Conservation (phyloP, 169 alveolate genomes). For the Toxoplasma gondii region DNA sequence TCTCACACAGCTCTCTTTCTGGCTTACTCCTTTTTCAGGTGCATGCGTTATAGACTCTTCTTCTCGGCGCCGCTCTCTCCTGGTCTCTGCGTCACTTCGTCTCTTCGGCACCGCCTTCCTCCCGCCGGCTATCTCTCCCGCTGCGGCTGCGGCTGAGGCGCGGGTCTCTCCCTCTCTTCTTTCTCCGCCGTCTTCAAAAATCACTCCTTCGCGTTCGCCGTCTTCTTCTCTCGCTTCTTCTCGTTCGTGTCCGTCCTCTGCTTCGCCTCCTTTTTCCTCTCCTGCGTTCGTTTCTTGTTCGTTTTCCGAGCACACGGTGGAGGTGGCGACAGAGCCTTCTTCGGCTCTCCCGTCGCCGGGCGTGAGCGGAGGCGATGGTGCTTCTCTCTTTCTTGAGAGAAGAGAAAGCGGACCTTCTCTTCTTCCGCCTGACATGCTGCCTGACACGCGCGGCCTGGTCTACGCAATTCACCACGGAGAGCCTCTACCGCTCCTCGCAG, state of each 20-base stretch:
- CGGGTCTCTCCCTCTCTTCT: not conserved
- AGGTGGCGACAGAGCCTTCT: too few relatives aligned
- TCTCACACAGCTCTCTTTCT: too few relatives aligned
- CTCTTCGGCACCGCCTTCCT: not conserved
- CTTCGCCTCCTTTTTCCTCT: too few relatives aligned
- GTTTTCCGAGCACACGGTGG: too few relatives aligned
- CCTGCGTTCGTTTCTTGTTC: too few relatives aligned
- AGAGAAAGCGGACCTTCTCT: not conserved
- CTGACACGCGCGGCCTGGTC: not conserved
- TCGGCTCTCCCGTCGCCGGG: too few relatives aligned
- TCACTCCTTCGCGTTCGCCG: not conserved
- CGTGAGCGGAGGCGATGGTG: too few relatives aligned
- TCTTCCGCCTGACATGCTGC: not conserved
- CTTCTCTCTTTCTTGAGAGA: too few relatives aligned
- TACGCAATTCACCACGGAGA: not conserved
- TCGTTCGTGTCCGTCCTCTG: not conserved
- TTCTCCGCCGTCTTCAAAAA: not conserved
- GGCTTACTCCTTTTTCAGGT: too few relatives aligned
- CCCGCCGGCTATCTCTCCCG: not conserved
- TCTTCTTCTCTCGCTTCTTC: not conserved
- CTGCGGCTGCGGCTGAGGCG: not conserved
- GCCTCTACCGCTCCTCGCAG: not conserved
- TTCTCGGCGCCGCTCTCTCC: not conserved
- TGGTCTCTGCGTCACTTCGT: not conserved
- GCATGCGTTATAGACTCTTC: too few relatives aligned